Evolutionary conservation across 192 early-diverging fungal genomes (phyloP), one percentile per base, ranked within the genome.

Genomic region (Dissophora ornata): DNA sequence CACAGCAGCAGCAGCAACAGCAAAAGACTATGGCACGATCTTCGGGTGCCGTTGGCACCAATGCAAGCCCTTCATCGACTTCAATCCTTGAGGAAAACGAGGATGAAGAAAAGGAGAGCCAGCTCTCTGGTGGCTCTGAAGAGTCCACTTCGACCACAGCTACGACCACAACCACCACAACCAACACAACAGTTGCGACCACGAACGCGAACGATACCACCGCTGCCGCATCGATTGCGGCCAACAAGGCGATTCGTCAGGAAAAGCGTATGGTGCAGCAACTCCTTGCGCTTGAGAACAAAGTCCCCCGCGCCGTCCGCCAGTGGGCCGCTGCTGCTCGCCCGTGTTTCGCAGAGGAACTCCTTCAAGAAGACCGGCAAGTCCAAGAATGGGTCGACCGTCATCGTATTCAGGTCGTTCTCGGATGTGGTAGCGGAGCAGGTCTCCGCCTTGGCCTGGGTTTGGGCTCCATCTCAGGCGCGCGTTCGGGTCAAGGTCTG

Each of bases 371-470:
- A 47, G 73, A 77, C 6, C 49, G 46, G 4, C 45, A 45, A 7
- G 59, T 67, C 6, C 73, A 77, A 26, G 54, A 62, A 22, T 77
- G 73, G 73, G 65, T 77, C 6, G 73, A 77, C 12, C 64, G 64
- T n/a, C 73, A 67, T 40, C 57, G 65, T 1, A 62, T 77, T 24
- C 73, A 77, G 13, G 73, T 77, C 15, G 45, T 67, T 2, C 58
- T 67, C 16, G 64, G 51, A 13, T 56, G 36, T 13, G n/a, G n/a
- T n/a, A n/a, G n/a, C n/a, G n/a, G n/a, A n/a, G n/a, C n/a, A n/a
- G n/a, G n/a, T n/a, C n/a, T n/a, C n/a, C n/a, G n/a, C n/a, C n/a
- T n/a, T n/a, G n/a, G n/a, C n/a, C n/a, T n/a, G n/a, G n/a, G n/a
- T n/a, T n/a, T n/a, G n/a, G n/a, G n/a, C n/a, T n/a, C n/a, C n/a